Evolutionary conservation across 768 basidiomycete genomes (phyloP), one percentile per base, ranked within the genome.

Genomic region (Calocybe gangraenosa): DNA sequence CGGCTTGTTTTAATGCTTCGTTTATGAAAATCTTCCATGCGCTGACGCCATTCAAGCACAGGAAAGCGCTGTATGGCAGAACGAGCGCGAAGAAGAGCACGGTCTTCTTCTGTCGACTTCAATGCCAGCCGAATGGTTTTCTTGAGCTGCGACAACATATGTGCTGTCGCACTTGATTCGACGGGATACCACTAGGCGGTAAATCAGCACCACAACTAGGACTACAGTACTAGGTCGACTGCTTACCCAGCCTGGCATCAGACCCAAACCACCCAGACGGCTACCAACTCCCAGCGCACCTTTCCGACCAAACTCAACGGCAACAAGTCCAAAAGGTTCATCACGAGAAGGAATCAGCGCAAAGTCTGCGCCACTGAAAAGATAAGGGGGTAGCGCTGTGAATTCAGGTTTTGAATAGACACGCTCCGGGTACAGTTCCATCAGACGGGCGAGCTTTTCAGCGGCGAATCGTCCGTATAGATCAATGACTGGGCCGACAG

Each of bases 391-490:
- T 19, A 96, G 70, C 1, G 89, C 86, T 11, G 93, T 96, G 67
- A 95, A 96, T 68, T 96, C 93, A 19, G 93, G 93, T 62, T 94
- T 95, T n/a, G 93, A 95, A 67, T 65, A 93, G 23, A 96, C 92
- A 19, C 92, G 86, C 53, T 92, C 91, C 0, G 93, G 93, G 60
- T 92, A 93, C 62, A 96, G 76, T 62, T 95, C 89, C 92, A 95
- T 95, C 40, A 96, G 74, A 37, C 93, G 81, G 11, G 83, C 84
- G 28, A 96, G 76, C 65, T 95, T 96, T 65, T 95, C 92, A 6
- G 93, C 93, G 10, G 93, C 93, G 55, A 96, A 95, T 36, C 93
- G 84, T 51, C 93, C 93, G 56, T 93, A 96, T 38, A 96, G 67
- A 66, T 96, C 93, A 52, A 96, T 95, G 57, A 96, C 93, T 21